These are phyloP conservation scores for Penicillium corylophilum DNA, from an alignment of 2,329 filamentous ascomycete genomes.

Conservation along the genomic window DNA sequence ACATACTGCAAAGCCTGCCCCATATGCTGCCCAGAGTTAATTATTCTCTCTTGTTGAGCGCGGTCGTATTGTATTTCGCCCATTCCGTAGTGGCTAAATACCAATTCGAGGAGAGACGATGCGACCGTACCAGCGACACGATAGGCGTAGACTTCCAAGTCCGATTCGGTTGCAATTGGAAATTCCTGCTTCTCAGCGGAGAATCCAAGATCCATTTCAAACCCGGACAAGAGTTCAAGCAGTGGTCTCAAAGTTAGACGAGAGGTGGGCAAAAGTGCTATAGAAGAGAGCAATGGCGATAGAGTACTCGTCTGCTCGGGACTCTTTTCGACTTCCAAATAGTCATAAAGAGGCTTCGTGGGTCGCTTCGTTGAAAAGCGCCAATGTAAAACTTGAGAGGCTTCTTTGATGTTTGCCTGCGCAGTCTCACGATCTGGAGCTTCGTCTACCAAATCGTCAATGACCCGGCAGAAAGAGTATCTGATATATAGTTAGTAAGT, in stretches of 20 bases:
- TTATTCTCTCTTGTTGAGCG: constrained; percentile 26
- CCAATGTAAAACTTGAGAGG: constrained; percentile 39
- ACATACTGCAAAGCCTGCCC: constrained; percentile 74
- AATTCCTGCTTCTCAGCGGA: constrained; percentile 33
- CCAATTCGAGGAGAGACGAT: constrained; percentile 65
- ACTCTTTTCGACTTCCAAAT: constrained; percentile 68
- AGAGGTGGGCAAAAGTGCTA: not conserved
- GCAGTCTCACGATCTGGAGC: constrained; percentile 43
- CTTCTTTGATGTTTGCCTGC: not conserved
- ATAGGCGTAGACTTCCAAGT: constrained; percentile 64
- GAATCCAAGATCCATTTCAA: constrained; percentile 44
- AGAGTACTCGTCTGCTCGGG: constrained; percentile 34
- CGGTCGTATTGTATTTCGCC: constrained; percentile 13
- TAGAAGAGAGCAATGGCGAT: not conserved
- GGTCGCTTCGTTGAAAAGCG: constrained; percentile 56
- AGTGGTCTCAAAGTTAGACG: not conserved
- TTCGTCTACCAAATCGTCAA: constrained; percentile 71
- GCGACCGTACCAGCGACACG: constrained; percentile 72
- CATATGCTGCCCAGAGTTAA: constrained; percentile 51
- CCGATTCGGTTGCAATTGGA: constrained; percentile 59
- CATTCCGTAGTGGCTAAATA: constrained; percentile 54
- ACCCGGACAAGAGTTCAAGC: not conserved
- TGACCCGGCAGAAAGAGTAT: constrained; percentile 64
- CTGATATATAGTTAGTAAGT: constrained; percentile 31
- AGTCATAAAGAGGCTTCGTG: constrained; percentile 63